phyloP scores from a whole-genome alignment of 768 basidiomycete species.

The Trametes coccinea region DNA sequence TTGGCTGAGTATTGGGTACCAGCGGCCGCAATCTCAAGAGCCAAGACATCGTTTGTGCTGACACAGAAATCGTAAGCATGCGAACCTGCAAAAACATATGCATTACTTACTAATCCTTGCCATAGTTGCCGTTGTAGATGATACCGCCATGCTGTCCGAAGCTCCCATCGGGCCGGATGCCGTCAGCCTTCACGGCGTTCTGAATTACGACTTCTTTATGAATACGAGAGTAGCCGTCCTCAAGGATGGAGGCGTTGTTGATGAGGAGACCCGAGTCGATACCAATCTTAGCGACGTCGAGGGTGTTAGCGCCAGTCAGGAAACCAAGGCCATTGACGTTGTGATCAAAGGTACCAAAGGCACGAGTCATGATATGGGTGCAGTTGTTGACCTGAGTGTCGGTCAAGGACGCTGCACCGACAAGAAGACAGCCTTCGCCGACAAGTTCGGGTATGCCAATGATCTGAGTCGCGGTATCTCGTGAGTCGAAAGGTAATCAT shows the following conservation, averaged over 20 bases:
- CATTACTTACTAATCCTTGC: conserved; percentile 44
- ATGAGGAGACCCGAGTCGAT: conserved; percentile 48
- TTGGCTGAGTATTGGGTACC: conserved; percentile 59
- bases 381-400: conserved; percentile 46
- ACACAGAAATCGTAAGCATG: neutral
- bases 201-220: conserved; percentile 55
- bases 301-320: conserved; percentile 63
- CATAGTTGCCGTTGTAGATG: conserved; percentile 62
- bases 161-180: conserved; percentile 50
- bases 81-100: neutral
- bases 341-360: conserved; percentile 49
- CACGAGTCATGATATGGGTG: conserved; percentile 48
- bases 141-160: conserved; percentile 56
- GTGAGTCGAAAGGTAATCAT: too few relatives aligned
- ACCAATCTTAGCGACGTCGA: conserved; percentile 65
- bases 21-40: conserved; percentile 59
- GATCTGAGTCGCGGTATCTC: conserved; percentile 36
- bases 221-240: conserved; percentile 38
- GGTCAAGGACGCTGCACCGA: conserved; percentile 47
- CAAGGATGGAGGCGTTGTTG: conserved; percentile 25
- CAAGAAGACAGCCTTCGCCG: conserved; percentile 56
- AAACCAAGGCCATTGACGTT: conserved; percentile 46
- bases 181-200: conserved; percentile 52
- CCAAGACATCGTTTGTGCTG: conserved; percentile 59
- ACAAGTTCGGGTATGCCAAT: conserved; percentile 62